Conservation (phyloP, 2,329 filamentous ascomycete genomes). For the Penicillium sclerotigenum region DNA sequence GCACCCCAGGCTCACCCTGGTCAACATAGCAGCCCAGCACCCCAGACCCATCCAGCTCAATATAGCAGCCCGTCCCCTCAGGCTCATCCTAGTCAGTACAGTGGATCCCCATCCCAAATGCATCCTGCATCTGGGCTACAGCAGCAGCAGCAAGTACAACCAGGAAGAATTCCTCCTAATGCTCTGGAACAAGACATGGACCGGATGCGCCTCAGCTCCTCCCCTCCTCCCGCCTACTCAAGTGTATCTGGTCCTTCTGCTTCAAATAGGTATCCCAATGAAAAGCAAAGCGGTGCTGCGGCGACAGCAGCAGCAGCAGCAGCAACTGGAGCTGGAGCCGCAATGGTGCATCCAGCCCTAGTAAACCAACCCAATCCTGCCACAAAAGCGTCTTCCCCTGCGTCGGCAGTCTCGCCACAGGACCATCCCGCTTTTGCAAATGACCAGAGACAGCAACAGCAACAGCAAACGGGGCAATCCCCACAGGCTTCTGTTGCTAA, state of each 20-base stretch:
- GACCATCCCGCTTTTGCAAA: constrained; percentile 90
- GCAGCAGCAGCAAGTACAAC: constrained; percentile 23
- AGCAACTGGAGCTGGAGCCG: constrained; percentile 10
- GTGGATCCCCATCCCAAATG: constrained; percentile 27
- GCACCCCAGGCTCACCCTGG: too few species aligned
- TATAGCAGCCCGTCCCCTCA: not conserved
- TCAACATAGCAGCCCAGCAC: too few species aligned
- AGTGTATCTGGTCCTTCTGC: constrained; percentile 58
- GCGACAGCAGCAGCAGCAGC: constrained; percentile 12
- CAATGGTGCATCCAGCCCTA: constrained; percentile 27
- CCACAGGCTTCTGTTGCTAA: constrained; percentile 38
- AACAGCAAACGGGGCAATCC: constrained; percentile 37
- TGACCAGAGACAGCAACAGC: constrained; percentile 59
- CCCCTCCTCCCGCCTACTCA: constrained; percentile 93
- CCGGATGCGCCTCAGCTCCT: constrained; percentile 73
- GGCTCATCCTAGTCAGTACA: constrained; percentile 6
- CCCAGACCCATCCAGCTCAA: not conserved
- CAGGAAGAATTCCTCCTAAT: constrained; percentile 55
- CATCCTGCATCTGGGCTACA: constrained; percentile 23
- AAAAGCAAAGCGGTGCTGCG: constrained; percentile 63
- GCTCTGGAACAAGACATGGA: constrained; percentile 84
- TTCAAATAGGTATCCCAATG: constrained; percentile 65
- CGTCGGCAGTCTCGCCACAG: constrained; percentile 38
- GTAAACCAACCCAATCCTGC: constrained; percentile 20
- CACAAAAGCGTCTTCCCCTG: constrained; percentile 22